phyloP scores from a whole-genome alignment of 805 yeast species.

The Kodamaea nitidulidarum region DNA sequence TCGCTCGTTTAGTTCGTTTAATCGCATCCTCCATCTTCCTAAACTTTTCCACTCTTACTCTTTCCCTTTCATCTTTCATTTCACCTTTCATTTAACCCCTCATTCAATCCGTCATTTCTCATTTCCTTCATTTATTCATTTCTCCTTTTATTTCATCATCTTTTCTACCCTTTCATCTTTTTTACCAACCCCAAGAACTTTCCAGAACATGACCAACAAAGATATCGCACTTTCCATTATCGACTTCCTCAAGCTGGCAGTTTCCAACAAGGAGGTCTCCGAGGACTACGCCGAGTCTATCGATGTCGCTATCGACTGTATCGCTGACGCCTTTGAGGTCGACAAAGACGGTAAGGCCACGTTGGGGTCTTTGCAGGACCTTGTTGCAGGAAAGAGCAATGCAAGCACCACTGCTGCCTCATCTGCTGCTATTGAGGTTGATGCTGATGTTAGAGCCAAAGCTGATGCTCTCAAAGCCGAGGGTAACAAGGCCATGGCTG shows the following conservation, averaged over 20 bases:
- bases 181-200: background rate
- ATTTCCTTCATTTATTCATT: too few relatives aligned
- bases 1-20: too few relatives aligned
- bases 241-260: constrained; percentile 59
- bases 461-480: constrained; percentile 85
- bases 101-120: too few relatives aligned
- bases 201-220: constrained; percentile 45
- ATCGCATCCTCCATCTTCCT: too few relatives aligned
- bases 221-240: constrained; percentile 73
- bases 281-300: constrained; percentile 84
- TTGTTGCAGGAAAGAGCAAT: constrained; percentile 26
- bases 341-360: constrained; percentile 46
- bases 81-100: too few relatives aligned
- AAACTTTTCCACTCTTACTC: too few relatives aligned
- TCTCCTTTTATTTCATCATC: too few relatives aligned
- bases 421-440: constrained; percentile 34
- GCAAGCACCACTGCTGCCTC: constrained; percentile 18
- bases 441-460: constrained; percentile 53
- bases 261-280: constrained; percentile 57
- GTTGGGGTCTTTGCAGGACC: constrained; percentile 47
- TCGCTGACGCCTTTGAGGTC: constrained; percentile 79
- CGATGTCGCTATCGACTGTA: constrained; percentile 91
- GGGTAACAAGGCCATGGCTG: constrained; percentile 89
- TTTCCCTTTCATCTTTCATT: too few relatives aligned
- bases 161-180: background rate